A percentile compares a stretch with the other conserved stretches of the same genome.
Conservation (phyloP, 73 alveolate genomes). For the Breviolum minutum region DNA sequence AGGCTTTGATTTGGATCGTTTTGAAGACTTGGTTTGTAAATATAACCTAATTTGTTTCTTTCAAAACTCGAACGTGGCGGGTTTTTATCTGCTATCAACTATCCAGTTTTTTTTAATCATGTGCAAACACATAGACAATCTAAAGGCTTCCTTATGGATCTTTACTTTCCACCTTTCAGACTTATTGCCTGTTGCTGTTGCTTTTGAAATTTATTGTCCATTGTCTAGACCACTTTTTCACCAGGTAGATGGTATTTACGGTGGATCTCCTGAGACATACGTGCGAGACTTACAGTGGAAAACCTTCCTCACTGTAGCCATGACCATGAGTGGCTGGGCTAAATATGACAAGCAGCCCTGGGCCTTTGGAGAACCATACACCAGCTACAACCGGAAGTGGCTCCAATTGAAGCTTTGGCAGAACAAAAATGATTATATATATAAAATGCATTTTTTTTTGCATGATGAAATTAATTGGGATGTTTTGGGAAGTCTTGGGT, state of each 20-base stretch:
- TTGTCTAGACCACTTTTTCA: neutral
- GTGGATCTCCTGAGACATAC: constrained; percentile 61
- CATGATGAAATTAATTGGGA: neutral
- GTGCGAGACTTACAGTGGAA: constrained; percentile 76
- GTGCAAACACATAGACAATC: no score
- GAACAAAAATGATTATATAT: no score
- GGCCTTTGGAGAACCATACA: constrained; percentile 49
- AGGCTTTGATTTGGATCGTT: neutral
- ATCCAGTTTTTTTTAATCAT: no score
- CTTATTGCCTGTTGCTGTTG: neutral
- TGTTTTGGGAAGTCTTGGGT: no score
- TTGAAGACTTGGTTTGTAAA: no score
- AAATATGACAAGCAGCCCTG: constrained; percentile 70
- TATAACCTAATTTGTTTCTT: no score
- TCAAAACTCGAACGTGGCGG: no score
- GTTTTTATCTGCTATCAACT: no score
- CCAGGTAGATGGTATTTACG: constrained; percentile 28
- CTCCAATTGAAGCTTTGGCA: neutral
- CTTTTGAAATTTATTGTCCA: no score
- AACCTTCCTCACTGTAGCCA: constrained; percentile 34
- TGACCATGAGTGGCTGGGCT: constrained; percentile 78
- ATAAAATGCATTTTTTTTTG: neutral
- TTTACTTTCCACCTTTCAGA: neutral
- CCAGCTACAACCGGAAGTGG: constrained; percentile 61
- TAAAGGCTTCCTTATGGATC: no score